Percentiles rank a stretch among this genome's conserved stretches.
These are phyloP conservation scores for Hypericum androsaemum DNA, from an alignment of 345 rosid genomes.

Conservation along the genomic window DNA sequence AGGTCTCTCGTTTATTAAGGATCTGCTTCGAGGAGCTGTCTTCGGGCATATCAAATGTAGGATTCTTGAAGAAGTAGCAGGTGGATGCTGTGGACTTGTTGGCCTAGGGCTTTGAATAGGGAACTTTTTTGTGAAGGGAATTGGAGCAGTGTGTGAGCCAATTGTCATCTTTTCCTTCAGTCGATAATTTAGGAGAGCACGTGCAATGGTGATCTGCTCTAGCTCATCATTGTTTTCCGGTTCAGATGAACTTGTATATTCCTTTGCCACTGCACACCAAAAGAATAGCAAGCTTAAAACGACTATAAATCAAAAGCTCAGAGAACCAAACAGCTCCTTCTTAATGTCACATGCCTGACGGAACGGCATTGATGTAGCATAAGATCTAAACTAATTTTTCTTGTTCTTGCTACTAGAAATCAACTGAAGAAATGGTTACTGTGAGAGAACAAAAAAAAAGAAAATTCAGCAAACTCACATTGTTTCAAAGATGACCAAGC, in stretches of 20 bases:
- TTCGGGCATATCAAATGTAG: slow-evolving; percentile 77
- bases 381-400: too few relatives aligned
- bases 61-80: slow-evolving; percentile 66
- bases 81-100: slow-evolving; percentile 70
- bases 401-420: too few relatives aligned
- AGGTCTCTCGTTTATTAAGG: slow-evolving; percentile 23
- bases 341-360: too few relatives aligned
- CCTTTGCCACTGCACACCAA: slow-evolving; percentile 78
- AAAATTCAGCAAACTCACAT: slow-evolving; percentile 36
- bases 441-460: too few relatives aligned
- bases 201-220: slow-evolving; percentile 86
- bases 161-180: slow-evolving; percentile 68
- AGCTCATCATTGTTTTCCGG: slow-evolving; percentile 77
- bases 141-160: slow-evolving; percentile 36
- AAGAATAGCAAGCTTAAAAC: slow-evolving; percentile 1
- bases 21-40: slow-evolving; percentile 47
- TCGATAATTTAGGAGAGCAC: slow-evolving; percentile 63
- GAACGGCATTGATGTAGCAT: too few relatives aligned
- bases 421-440: too few relatives aligned
- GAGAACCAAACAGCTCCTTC: too few relatives aligned
- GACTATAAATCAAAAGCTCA: too few relatives aligned
- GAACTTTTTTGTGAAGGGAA: slow-evolving; percentile 68
- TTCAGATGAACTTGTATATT: slow-evolving; percentile 69
- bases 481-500: slow-evolving; percentile 94
- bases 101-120: slow-evolving; percentile 62